Conservation (phyloP, 2,329 filamentous ascomycete species). For the Cladobotryum protrusum region DNA sequence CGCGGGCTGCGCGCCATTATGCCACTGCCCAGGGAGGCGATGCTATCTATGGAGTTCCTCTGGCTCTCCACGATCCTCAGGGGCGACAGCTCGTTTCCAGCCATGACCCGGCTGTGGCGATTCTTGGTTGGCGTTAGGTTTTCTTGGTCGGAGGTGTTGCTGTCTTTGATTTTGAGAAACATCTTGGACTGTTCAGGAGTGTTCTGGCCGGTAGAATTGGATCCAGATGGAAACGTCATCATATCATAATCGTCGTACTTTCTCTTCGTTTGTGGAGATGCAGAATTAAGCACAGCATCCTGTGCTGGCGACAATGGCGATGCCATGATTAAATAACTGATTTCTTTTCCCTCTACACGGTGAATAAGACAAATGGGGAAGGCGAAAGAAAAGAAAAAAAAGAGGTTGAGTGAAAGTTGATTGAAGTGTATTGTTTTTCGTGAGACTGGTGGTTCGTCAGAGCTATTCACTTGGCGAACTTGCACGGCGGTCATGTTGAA, state of each 20-base stretch:
- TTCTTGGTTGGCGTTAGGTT: conserved; percentile 42
- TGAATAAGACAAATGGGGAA: too few relatives aligned
- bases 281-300: conserved; percentile 33
- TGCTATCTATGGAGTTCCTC: conserved; percentile 17
- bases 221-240: conserved; percentile 18
- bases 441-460: background rate
- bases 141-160: conserved; percentile 33
- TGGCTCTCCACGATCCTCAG: conserved; percentile 47
- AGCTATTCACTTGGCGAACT: background rate
- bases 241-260: conserved; percentile 31
- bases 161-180: conserved; percentile 25
- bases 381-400: too few relatives aligned
- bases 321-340: conserved; percentile 25
- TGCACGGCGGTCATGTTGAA: background rate
- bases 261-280: conserved; percentile 26
- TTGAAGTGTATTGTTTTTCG: too few relatives aligned
- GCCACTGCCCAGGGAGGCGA: conserved; percentile 20
- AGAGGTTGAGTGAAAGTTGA: too few relatives aligned
- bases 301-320: conserved; percentile 35
- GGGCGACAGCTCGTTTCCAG: conserved; percentile 51
- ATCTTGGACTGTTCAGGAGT: background rate
- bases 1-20: conserved; percentile 36
- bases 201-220: background rate
- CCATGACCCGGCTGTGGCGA: conserved; percentile 50
- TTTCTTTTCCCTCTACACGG: too few relatives aligned